Base-by-base conservation (phyloP, 2,329 filamentous ascomycete genomes). In the Sordariomycetes sp. region DNA sequence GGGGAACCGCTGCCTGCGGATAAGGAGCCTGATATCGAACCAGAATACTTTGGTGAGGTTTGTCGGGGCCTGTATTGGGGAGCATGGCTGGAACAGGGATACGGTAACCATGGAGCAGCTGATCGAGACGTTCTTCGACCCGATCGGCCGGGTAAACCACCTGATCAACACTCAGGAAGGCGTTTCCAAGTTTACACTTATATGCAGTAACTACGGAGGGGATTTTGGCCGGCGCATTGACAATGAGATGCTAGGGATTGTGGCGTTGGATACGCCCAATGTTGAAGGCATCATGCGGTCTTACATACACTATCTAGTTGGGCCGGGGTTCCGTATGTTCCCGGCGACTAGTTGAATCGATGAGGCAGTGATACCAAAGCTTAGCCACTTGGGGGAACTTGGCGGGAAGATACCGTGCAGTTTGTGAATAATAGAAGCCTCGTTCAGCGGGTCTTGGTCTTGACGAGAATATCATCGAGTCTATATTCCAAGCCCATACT, bases 51-150 rank as follows among this genome's bases (percentile, higher is more conserved):
- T 79, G 0, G 60, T 79, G 1, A 71, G 65, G 0, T 65, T 72
- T 1, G 71, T 78, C 1, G 77, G 84, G 67, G 70, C 76, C 57
- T 67, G 69, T 1, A 76, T 74, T 2, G 75, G 74, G 0, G 63
- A 66, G 24, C 75, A 77, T 17, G 51, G 48, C 24, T 57, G 55
- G 55, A 32, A 20, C 2, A 13, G n/a, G 15, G 34, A 57, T 15
- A 20, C 22, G 7, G 48, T 12, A 10, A 39, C 36, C 15, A 39
- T 17, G 12, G 36, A 39, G 15, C 36, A 32, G 10, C 36, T 39
- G 36, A 12, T 39, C 36, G 36, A 39, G 36, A 13, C 36, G 36
- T 39, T 39, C 36, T 39, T 12, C 12, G 13, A 12, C 15, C 2
- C 15, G 36, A 3, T 7, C 3, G 12, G 36, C 13, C 36, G 36